Conservation (phyloP, 441 rosid species). For the Flueggea neowawraea region DNA sequence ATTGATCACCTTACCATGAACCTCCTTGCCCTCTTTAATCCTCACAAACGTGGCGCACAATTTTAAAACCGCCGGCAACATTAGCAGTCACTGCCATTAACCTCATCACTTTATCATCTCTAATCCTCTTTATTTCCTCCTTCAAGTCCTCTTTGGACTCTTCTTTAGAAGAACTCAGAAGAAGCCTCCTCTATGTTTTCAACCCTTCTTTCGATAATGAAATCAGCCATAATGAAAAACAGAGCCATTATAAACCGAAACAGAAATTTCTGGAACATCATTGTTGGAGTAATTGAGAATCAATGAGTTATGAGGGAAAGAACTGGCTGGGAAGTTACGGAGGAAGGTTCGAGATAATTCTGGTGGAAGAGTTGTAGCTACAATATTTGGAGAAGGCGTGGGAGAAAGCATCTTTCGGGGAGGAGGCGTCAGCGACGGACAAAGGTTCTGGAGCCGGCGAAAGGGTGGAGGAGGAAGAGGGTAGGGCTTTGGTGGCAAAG, state of each 20-base stretch:
- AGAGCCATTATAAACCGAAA: conserved; percentile 21
- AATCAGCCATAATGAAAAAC: background rate
- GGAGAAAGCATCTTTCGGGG: too few relatives aligned
- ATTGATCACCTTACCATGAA: conserved; percentile 63
- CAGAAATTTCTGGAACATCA: conserved; percentile 24
- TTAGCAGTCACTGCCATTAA: conserved; percentile 10
- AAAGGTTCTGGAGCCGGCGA: too few relatives aligned
- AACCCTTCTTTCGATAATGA: too few relatives aligned
- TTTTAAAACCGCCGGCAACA: conserved; percentile 60
- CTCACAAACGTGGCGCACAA: conserved; percentile 47
- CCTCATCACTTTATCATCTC: too few relatives aligned
- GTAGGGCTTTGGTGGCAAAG: too few relatives aligned
- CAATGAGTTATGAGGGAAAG: conserved; percentile 34
- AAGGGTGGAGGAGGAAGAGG: too few relatives aligned
- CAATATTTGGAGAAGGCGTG: too few relatives aligned
- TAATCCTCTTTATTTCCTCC: too few relatives aligned
- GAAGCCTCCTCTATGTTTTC: conserved; percentile 20
- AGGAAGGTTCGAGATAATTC: too few relatives aligned
- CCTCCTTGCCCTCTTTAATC: conserved; percentile 46
- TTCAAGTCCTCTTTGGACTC: too few relatives aligned
- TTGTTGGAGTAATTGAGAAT: conserved; percentile 28
- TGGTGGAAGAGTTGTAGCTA: too few relatives aligned
- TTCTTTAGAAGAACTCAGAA: conserved; percentile 20
- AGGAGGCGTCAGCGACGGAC: too few relatives aligned
- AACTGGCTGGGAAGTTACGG: conserved; percentile 11